Evolutionary conservation across 2,329 filamentous ascomycete genomes (phyloP).

Genomic region (Seiridium cupressi): DNA sequence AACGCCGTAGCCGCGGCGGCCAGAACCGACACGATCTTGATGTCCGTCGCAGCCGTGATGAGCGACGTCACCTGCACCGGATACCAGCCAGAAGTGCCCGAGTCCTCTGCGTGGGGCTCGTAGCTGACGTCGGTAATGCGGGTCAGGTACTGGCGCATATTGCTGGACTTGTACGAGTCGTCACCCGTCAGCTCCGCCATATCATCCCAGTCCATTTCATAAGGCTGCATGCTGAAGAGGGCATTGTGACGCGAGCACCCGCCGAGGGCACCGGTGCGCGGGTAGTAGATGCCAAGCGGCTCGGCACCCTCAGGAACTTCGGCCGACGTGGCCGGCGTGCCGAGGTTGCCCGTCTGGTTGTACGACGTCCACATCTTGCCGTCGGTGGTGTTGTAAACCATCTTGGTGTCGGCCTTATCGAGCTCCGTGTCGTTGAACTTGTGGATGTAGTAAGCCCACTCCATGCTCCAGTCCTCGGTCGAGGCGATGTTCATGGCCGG

Average conservation of each 20-base stretch:
- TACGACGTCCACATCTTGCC: conserved; percentile 15
- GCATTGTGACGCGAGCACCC: conserved; percentile 58
- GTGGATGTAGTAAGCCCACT: conserved; percentile 21
- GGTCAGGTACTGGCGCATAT: conserved; percentile 61
- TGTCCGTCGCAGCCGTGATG: conserved; percentile 1
- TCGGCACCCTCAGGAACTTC: conserved; percentile 12
- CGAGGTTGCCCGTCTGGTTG: conserved; percentile 10
- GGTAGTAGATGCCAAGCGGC: conserved; percentile 20
- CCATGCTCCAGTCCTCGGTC: conserved; percentile 42
- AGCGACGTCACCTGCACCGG: conserved; percentile 6
- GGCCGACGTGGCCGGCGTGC: conserved; percentile 5
- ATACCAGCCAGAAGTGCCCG: conserved; percentile 3
- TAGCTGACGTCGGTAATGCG: conserved; percentile 22
- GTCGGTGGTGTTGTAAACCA: conserved; percentile 35
- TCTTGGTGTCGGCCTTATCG: conserved; percentile 44
- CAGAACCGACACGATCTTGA: conserved; percentile 7
- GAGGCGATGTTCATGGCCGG: conserved; percentile 45
- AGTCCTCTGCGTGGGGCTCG: conserved; percentile 3
- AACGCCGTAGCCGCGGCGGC: not conserved
- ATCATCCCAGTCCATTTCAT: conserved; percentile 57
- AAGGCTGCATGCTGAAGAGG: conserved; percentile 56
- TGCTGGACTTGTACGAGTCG: conserved; percentile 52
- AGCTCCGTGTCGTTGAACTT: conserved; percentile 10
- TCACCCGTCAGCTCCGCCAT: conserved; percentile 60
- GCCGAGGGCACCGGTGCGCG: conserved; percentile 31